Base-by-base conservation (phyloP, 2,329 filamentous ascomycete genomes). In the Fusarium sp. region DNA sequence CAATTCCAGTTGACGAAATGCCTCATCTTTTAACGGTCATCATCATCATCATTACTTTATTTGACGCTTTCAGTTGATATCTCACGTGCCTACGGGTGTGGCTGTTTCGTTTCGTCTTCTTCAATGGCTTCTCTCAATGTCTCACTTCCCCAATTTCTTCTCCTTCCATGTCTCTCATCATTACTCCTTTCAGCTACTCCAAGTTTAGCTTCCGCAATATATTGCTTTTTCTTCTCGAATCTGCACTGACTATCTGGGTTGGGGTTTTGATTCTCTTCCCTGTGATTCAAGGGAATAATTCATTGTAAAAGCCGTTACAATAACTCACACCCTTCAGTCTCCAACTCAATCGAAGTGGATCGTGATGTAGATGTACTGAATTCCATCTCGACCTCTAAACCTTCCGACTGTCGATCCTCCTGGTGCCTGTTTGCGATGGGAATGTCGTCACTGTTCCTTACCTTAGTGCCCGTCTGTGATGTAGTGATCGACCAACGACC, bases 61-160 rank as follows among this genome's bases (percentile, higher is more conserved):
- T 27, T 30, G 16, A 38, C 10, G 6, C 27, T 32, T 45, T 16
- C n/a, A 54, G 15, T 29, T 10, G 49, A 49, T 12, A 60, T 24
- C 49, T 65, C 40, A 55, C 58, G 50, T 68, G 53, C 27, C 34
- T 24, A n/a, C 7, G 22, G 52, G 51, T 12, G 59, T 63, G 40
- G 22, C 34, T 25, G 46, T 66, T 63, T 49, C 46, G 24, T 44
- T 49, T 32, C 62, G 25, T 43, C 30, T 64, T 65, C 62, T 66
- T 68, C 47, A 34, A 51, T 57, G 52, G 29, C 53, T 64, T 62
- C 63, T 67, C 49, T 43, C 40, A 65, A 68, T 69, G 66, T 69
- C 66, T 69, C 65, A 69, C 65, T 65, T 52, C 66, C 53, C 66
- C 66, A 55, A 52, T 52, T 67, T 53, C 55, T 29, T 43, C 34